phyloP scores from a whole-genome alignment of 1,284 basidiomycete species.

The Polyporus tsugae region DNA sequence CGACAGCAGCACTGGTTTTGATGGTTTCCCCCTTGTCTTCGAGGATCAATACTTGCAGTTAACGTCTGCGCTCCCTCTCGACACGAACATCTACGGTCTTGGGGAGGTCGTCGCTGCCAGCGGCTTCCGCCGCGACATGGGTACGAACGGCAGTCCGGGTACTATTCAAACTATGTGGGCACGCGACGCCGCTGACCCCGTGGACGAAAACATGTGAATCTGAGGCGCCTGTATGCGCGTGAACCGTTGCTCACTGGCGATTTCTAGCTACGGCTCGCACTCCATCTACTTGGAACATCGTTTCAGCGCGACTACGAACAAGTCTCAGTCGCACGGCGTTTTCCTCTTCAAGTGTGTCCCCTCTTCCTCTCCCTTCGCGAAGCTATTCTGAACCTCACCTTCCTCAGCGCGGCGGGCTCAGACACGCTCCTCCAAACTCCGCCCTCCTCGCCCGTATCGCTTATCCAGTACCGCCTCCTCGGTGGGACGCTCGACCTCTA shows the following conservation, averaged over 20 bases:
- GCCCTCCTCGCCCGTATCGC: conserved; percentile 53
- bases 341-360: conserved; percentile 69
- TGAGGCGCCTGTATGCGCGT: neutral
- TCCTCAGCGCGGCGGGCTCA: conserved; percentile 56
- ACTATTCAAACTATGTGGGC: conserved; percentile 80
- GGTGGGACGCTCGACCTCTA: conserved; percentile 70
- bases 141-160: conserved; percentile 56
- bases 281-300: conserved; percentile 74
- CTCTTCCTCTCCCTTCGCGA: conserved; percentile 47
- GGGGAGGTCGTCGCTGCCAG: conserved; percentile 78
- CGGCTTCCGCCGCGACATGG: conserved; percentile 72
- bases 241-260: conserved; percentile 28
- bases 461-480: conserved; percentile 71
- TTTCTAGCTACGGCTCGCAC: conserved; percentile 76
- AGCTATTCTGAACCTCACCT: neutral
- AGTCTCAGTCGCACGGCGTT: conserved; percentile 71
- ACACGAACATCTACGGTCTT: conserved; percentile 81
- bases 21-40: conserved; percentile 73
- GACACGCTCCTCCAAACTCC: conserved; percentile 69
- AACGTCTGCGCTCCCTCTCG: conserved; percentile 66
- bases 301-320: conserved; percentile 55
- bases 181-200: conserved; percentile 64
- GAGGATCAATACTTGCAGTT: conserved; percentile 80
- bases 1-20: conserved; percentile 59
- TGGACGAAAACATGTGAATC: conserved; percentile 66